A percentile compares a stretch with the other conserved stretches of the same genome.
phyloP scores from a whole-genome alignment of 2,329 filamentous ascomycete genomes.

The Tolypocladium tropicale region DNA sequence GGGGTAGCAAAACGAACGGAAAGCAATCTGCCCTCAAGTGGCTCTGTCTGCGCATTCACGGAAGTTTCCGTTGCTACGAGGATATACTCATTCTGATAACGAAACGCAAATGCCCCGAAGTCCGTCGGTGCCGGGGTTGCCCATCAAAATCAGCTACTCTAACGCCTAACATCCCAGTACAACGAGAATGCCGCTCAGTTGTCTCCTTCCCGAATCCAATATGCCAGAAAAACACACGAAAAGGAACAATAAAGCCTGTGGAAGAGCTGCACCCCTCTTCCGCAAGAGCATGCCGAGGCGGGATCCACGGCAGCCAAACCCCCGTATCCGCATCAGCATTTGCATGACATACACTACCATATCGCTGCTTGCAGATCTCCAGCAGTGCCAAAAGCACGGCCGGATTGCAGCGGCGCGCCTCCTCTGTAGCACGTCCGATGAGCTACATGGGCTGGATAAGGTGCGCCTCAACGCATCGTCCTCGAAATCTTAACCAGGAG shows the following conservation, averaged over 20 bases:
- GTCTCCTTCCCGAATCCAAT: neutral
- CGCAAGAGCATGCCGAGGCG: neutral
- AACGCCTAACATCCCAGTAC: neutral
- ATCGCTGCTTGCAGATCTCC: neutral
- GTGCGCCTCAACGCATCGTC: slow-evolving; percentile 19
- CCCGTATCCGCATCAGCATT: no score
- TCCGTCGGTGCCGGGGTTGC: neutral
- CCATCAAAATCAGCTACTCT: neutral
- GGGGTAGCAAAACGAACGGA: neutral
- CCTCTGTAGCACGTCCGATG: neutral
- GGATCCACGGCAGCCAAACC: neutral
- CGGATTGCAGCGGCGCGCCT: neutral
- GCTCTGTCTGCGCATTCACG: neutral
- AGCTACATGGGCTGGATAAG: neutral
- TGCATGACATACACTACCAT: neutral
- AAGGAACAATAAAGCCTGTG: neutral
- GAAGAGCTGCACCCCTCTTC: neutral
- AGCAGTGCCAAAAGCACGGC: neutral
- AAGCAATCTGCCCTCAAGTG: neutral
- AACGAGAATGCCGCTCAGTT: neutral
- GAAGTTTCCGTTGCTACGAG: neutral
- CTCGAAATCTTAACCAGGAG: slow-evolving; percentile 45
- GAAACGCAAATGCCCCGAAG: neutral
- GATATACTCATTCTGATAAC: neutral
- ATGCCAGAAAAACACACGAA: neutral